phyloP scores from a whole-genome alignment of 805 yeast species.

The Nakazawaea molendinolei region DNA sequence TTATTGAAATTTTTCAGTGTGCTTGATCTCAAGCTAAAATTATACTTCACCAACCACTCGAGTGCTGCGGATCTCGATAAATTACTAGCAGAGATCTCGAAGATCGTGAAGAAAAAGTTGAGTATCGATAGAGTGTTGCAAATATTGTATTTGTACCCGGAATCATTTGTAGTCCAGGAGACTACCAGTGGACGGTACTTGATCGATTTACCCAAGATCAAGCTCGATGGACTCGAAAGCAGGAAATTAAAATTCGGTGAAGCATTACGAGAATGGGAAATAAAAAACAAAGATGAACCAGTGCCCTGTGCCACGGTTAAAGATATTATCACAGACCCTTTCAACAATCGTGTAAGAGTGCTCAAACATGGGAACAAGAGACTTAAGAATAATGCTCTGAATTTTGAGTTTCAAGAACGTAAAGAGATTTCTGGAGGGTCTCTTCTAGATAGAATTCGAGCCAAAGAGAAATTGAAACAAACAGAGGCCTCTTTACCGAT shows the following conservation, averaged over 20 bases:
- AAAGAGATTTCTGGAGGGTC: constrained; percentile 17
- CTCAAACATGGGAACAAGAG: constrained; percentile 8
- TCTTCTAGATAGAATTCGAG: constrained; percentile 32
- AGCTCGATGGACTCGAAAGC: constrained; percentile 2
- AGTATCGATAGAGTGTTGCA: constrained; percentile 5
- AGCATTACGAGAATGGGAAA: neutral
- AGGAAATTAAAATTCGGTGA: constrained; percentile 3
- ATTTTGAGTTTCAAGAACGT: constrained; percentile 29
- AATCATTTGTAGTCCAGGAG: constrained; percentile 5
- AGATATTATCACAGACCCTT: constrained; percentile 5
- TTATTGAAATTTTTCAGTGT: constrained; percentile 2
- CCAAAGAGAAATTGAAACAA: constrained; percentile 22
- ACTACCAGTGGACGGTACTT: constrained; percentile 9
- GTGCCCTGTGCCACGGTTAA: constrained; percentile 5
- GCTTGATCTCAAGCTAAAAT: constrained; percentile 5
- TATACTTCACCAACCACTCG: constrained; percentile 9
- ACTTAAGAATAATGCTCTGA: constrained; percentile 27
- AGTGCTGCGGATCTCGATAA: constrained; percentile 8
- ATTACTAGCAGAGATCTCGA: constrained; percentile 2
- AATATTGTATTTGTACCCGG: constrained; percentile 8
- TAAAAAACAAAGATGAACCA: neutral
- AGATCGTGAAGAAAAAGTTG: neutral
- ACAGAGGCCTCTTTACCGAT: neutral
- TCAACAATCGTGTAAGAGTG: constrained; percentile 1
- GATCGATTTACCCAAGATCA: constrained; percentile 1